These are phyloP conservation scores for Chrysoporthe deuterocubensis DNA, from an alignment of 2,329 filamentous ascomycete genomes.

Conservation along the genomic window DNA sequence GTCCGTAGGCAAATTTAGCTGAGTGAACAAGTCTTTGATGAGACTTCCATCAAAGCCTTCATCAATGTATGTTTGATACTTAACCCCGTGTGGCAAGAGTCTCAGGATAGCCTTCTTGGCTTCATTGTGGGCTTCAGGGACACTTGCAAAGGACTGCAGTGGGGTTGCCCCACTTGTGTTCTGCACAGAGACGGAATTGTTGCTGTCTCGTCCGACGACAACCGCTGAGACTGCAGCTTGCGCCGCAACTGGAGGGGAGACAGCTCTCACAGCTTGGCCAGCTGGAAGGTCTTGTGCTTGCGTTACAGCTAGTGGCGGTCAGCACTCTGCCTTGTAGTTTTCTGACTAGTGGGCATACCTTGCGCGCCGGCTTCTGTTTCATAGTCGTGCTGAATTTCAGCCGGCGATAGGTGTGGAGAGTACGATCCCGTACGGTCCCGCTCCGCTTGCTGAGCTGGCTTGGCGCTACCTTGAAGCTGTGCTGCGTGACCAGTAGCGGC, in stretches of 20 bases:
- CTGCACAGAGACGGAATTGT: not conserved
- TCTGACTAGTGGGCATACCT: constrained; percentile 1
- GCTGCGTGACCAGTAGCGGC: constrained; percentile 25
- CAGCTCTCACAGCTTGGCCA: not conserved
- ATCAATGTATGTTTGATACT: constrained; percentile 72
- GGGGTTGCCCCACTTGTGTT: not conserved
- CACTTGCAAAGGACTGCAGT: constrained; percentile 33
- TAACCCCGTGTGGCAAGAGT: constrained; percentile 68
- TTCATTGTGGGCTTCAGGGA: constrained; percentile 54
- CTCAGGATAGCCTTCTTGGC: constrained; percentile 71
- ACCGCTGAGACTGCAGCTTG: not conserved
- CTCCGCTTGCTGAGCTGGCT: constrained; percentile 35
- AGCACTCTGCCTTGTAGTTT: not conserved
- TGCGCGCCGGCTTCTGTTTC: not conserved
- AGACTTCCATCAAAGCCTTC: constrained; percentile 71
- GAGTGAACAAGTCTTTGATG: constrained; percentile 67
- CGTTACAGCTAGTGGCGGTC: not conserved
- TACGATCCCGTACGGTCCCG: constrained; percentile 57
- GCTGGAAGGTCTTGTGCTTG: not conserved
- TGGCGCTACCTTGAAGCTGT: not conserved
- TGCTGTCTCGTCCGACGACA: not conserved
- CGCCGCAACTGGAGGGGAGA: not conserved
- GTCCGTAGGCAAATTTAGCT: constrained; percentile 63
- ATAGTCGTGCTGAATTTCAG: constrained; percentile 45
- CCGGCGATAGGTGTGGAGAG: constrained; percentile 55